Conservation (phyloP, 2,329 filamentous ascomycete genomes). For the Ophiognomonia clavigignenti-juglandacearum region DNA sequence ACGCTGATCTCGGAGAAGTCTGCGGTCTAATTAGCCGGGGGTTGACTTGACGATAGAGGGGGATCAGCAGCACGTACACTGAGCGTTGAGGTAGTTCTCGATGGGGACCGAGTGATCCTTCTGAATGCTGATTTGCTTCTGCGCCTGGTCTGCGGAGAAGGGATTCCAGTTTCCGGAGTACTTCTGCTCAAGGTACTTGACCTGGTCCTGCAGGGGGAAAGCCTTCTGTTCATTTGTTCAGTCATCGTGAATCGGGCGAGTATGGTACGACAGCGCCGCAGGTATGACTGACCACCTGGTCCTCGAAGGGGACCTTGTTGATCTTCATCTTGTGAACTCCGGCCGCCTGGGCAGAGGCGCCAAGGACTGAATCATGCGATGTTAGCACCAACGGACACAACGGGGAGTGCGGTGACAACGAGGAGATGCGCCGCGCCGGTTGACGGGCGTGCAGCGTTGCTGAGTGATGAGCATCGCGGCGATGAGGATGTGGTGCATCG, state of each 20-base stretch:
- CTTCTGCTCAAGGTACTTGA: constrained; percentile 85
- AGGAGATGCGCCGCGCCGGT: not conserved
- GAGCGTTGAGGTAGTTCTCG: constrained; percentile 96
- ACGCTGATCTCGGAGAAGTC: constrained; percentile 97
- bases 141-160: constrained; percentile 10
- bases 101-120: constrained; percentile 76
- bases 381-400: constrained; percentile 56
- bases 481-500: not conserved
- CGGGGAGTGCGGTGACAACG: constrained; percentile 33
- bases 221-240: constrained; percentile 50
- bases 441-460: not conserved
- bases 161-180: constrained; percentile 64
- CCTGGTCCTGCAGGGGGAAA: constrained; percentile 75
- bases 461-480: not conserved
- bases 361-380: constrained; percentile 11
- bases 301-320: constrained; percentile 87
- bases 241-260: not conserved
- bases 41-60: not conserved
- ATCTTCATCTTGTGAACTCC: constrained; percentile 95
- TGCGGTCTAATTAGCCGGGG: constrained; percentile 29
- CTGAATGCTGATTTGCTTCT: constrained; percentile 11
- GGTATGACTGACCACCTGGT: constrained; percentile 73
- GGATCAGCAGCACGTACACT: constrained; percentile 63
- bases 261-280: not conserved
- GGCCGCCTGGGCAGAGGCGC: constrained; percentile 67